Conservation (phyloP, 345 rosid genomes). For the Eucalyptus melliodora region DNA sequence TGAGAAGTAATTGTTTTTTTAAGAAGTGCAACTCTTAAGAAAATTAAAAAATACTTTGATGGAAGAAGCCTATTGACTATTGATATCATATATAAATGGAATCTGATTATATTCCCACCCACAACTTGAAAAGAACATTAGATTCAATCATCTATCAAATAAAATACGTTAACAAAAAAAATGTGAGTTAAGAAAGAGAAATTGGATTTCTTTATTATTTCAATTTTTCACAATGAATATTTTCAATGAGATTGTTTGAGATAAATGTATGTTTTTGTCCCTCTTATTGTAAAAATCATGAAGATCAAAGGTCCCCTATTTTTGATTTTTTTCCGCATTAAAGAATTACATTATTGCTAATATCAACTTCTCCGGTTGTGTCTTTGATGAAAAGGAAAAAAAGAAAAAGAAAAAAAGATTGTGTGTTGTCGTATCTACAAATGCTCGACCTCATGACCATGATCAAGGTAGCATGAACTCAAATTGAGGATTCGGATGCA, state of each 20-base stretch:
- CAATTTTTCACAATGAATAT: too few species aligned
- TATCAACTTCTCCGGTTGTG: accelerated
- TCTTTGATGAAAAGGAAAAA: too few species aligned
- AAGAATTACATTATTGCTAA: too few species aligned
- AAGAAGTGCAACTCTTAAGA: too few species aligned
- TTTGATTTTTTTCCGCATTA: too few species aligned
- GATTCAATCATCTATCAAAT: too few species aligned
- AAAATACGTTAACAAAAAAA: too few species aligned
- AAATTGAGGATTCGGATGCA: background rate
- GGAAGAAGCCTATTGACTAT: accelerated
- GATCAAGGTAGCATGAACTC: background rate
- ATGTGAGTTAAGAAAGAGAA: accelerated
- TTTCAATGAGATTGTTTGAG: accelerated
- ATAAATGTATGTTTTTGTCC: accelerated
- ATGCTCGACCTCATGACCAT: background rate
- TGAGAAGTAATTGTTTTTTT: accelerated
- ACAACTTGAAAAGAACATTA: too few species aligned
- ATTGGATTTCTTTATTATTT: accelerated
- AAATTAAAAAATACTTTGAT: too few species aligned
- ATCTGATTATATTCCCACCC: too few species aligned
- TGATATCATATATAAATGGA: too few species aligned
- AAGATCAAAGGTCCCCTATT: accelerated
- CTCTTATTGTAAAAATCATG: too few species aligned
- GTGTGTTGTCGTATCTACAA: accelerated
- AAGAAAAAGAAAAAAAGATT: background rate